A percentile compares a stretch with the other conserved stretches of the same genome.
Conservation (phyloP, 768 basidiomycete species). For the Russula virescens region DNA sequence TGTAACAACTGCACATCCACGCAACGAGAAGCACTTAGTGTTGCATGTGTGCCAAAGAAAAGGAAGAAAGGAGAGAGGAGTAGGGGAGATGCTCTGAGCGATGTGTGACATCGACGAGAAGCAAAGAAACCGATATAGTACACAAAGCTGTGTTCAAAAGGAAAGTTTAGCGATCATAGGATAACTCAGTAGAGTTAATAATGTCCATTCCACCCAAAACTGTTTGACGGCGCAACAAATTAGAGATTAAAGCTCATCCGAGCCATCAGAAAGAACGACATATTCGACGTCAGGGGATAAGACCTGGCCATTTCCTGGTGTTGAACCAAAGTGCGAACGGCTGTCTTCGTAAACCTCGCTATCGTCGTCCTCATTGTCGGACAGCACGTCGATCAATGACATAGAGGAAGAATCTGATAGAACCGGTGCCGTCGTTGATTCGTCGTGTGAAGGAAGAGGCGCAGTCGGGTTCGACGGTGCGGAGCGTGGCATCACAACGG, state of each 20-base stretch:
- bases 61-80: no score
- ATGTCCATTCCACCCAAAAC: neutral
- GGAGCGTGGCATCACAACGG: conserved; percentile 57
- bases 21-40: neutral
- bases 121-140: conserved; percentile 6
- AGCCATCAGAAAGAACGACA: conserved; percentile 67
- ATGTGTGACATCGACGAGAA: neutral
- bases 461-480: conserved; percentile 12
- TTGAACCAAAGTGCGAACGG: conserved; percentile 36
- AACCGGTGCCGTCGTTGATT: conserved; percentile 28
- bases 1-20: neutral
- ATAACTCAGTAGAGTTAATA: neutral
- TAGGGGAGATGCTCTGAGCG: neutral
- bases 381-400: conserved; percentile 57
- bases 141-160: neutral
- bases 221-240: neutral
- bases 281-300: conserved; percentile 45
- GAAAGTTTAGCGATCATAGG: neutral
- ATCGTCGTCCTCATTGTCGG: conserved; percentile 45
- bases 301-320: conserved; percentile 18
- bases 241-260: conserved; percentile 36
- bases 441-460: conserved; percentile 19
- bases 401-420: conserved; percentile 39
- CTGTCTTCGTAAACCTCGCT: conserved; percentile 57
- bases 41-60: neutral